phyloP scores from a whole-genome alignment of 208 protist genomes.

The Acanthamoeba healyi region DNA sequence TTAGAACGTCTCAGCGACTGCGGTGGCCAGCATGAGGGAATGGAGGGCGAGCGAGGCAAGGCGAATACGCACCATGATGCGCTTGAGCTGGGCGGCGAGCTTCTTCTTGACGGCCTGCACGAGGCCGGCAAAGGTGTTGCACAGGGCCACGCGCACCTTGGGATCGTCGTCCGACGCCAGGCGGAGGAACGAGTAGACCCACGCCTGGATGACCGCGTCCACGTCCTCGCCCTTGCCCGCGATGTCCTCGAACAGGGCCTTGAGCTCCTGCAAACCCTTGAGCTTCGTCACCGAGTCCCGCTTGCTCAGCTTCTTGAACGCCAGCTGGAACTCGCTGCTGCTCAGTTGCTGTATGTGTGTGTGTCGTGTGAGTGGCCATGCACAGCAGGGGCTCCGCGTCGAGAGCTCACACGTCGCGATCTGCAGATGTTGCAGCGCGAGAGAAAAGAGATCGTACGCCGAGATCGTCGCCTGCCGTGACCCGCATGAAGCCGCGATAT shows the following conservation, averaged over 20 bases:
- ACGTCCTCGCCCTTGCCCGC: constrained; percentile 53
- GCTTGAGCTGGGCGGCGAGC: constrained; percentile 68
- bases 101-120: constrained; percentile 74
- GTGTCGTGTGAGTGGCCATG: not conserved
- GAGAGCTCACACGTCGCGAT: not conserved
- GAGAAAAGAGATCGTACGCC: not conserved
- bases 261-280: constrained; percentile 73
- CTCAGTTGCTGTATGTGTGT: not conserved
- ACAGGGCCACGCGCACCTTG: constrained; percentile 58
- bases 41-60: not conserved
- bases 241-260: constrained; percentile 48
- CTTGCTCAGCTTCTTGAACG: constrained; percentile 74
- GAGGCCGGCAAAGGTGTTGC: constrained; percentile 52
- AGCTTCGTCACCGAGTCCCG: constrained; percentile 71
- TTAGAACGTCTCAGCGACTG: no score
- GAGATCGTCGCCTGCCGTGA: constrained; percentile 16
- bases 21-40: no score
- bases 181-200: constrained; percentile 45
- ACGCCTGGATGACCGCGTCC: constrained; percentile 52
- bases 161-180: constrained; percentile 53
- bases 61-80: constrained; percentile 54
- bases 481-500: constrained; percentile 52
- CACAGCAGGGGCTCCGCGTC: not conserved
- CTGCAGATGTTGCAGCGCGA: not conserved
- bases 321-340: constrained; percentile 67